Percentiles rank a stretch among this genome's conserved stretches.
Evolutionary conservation across 202 grass and related monocot genomes (phyloP).

Genomic region (Carex sylvatica): DNA sequence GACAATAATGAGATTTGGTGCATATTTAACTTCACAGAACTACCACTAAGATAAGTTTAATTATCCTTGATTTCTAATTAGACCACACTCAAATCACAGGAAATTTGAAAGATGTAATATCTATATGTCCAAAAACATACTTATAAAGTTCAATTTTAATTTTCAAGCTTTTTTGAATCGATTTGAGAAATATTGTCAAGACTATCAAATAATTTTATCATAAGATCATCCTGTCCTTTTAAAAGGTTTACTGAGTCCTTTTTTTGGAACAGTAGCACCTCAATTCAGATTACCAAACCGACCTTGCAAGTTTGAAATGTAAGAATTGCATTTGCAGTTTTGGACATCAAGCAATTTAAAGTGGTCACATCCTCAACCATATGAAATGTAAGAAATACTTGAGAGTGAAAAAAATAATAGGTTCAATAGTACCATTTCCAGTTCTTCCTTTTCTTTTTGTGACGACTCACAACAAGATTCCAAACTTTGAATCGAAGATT

Average conservation of each 20-base stretch:
- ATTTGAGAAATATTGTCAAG: not conserved
- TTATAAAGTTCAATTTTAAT: not conserved
- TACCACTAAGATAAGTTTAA: not conserved
- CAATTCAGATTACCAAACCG: not conserved
- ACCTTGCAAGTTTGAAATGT: not conserved
- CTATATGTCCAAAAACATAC: not conserved
- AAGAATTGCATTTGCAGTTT: not conserved
- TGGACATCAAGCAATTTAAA: not conserved
- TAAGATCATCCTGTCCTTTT: not conserved
- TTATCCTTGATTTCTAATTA: not conserved
- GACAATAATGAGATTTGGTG: not conserved
- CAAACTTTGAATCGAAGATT: conserved; percentile 42
- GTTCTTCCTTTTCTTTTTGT: conserved; percentile 80
- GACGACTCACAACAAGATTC: conserved; percentile 51
- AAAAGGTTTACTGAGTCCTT: not conserved
- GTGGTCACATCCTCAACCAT: not conserved
- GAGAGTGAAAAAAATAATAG: conserved; percentile 12
- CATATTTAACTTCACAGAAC: not conserved
- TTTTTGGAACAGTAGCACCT: not conserved
- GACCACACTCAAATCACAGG: not conserved
- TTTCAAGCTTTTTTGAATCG: not conserved
- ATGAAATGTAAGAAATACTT: not conserved
- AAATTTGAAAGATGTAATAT: not conserved
- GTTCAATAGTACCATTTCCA: conserved; percentile 57
- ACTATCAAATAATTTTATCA: not conserved